These are phyloP conservation scores for Pythium biforme DNA, from an alignment of 352 stramenopile genomes.

Conservation along the genomic window DNA sequence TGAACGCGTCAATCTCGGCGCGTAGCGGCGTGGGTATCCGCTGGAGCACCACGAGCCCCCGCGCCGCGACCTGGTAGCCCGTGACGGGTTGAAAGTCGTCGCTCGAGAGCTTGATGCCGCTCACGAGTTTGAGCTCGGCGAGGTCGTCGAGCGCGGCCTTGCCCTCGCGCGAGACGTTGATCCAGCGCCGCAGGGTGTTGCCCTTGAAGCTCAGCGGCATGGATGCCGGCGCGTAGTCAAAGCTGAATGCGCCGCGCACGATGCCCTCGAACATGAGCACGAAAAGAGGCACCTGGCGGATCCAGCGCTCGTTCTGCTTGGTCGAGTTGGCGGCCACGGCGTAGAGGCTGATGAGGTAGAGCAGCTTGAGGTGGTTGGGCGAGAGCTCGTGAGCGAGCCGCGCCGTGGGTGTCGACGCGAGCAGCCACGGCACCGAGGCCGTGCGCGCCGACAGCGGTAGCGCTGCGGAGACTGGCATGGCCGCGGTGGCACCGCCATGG, in stretches of 20 bases:
- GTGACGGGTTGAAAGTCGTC: constrained; percentile 95
- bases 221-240: constrained; percentile 96
- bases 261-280: constrained; percentile 98
- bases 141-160: constrained; percentile 95
- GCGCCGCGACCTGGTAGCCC: constrained; percentile 93
- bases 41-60: constrained; percentile 83
- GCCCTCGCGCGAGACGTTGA: constrained; percentile 95
- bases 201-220: constrained; percentile 93
- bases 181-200: constrained; percentile 75
- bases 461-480: background rate
- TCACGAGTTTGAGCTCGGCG: constrained; percentile 91
- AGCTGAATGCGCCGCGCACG: constrained; percentile 92
- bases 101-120: constrained; percentile 93
- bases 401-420: constrained; percentile 11
- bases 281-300: constrained; percentile 93
- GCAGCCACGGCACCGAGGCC: constrained; percentile 15
- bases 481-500: no score
- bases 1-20: constrained; percentile 63
- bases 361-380: constrained; percentile 95
- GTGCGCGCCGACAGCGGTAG: constrained; percentile 13
- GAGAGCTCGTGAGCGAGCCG: constrained; percentile 59
- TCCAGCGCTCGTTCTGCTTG: constrained; percentile 94
- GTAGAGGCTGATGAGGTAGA: constrained; percentile 96
- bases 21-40: constrained; percentile 77
- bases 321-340: constrained; percentile 85